Conservation (phyloP, 306 rosid genomes). For the Glycine soja region DNA sequence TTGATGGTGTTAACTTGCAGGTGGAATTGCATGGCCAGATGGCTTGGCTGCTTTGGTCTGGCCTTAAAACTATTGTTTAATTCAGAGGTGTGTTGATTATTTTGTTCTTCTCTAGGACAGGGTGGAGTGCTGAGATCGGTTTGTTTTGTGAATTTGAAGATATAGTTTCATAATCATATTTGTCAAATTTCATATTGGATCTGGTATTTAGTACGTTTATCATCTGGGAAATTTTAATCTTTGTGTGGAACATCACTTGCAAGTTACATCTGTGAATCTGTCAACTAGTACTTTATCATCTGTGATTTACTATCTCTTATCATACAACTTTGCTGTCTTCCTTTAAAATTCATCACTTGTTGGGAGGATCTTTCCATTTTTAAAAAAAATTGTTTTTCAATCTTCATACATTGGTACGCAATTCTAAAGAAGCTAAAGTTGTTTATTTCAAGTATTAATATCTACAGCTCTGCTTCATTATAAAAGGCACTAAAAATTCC, state of each 20-base stretch:
- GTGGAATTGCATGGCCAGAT: constrained; percentile 67
- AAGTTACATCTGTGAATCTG: constrained; percentile 31
- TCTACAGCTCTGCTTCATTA: constrained; percentile 34
- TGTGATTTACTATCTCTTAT: background rate
- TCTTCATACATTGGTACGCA: constrained; percentile 6
- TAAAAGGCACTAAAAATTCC: constrained; percentile 19
- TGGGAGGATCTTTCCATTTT: constrained; percentile 19
- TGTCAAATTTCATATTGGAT: constrained; percentile 53
- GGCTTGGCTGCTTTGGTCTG: constrained; percentile 73
- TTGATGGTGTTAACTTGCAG: constrained; percentile 63
- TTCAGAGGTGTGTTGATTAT: constrained; percentile 87
- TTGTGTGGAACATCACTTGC: constrained; percentile 41
- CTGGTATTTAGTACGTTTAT: constrained; percentile 42
- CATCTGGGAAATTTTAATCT: constrained; percentile 48
- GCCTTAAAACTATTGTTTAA: constrained; percentile 68
- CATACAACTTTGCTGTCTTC: constrained; percentile 16
- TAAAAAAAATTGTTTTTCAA: background rate
- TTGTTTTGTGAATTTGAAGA: constrained; percentile 74
- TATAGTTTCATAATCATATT: constrained; percentile 67
- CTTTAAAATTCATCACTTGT: constrained; percentile 33
- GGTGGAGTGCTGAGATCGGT: constrained; percentile 65
- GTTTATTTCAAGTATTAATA: constrained; percentile 30
- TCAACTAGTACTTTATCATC: too few species aligned
- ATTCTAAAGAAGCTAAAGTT: constrained; percentile 36
- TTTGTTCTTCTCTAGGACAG: constrained; percentile 66